Evolutionary conservation across 2,329 filamentous ascomycete genomes (phyloP), one percentile per base, ranked within the genome.

Genomic region (Ceratocystis variospora): DNA sequence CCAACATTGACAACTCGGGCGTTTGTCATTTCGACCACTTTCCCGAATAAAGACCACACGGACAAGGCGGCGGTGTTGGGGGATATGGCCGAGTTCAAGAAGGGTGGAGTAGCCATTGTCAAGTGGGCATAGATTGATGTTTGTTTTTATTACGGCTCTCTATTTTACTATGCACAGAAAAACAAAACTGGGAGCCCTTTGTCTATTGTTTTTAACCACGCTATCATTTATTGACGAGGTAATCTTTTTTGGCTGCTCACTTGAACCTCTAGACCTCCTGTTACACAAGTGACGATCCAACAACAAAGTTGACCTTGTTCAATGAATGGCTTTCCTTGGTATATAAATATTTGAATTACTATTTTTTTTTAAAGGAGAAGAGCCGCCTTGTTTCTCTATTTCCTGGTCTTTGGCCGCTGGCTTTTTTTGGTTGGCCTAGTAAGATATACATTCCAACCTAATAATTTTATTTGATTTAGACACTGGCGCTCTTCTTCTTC

Each of bases 1-100:
- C 74, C 84, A 0, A 10, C 61, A 19, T 80, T 80, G 5, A 77
- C 77, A 37, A 73, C 75, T 48, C 81, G 89, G n/a, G 71, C 80
- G 3, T 94, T 87, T 80, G 87, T 89, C 2, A 78, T 95, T 55
- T 88, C 87, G 69, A 94, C 89, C 0, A 93, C 89, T 0, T 94
- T 94, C 75, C 89, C 89, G 3, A 90, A 84, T 72, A 91, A 90
- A 76, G 87, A 93, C 65, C 82, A 93, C 69, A 85, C 81, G 1
- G 88, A 94, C 71, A 86, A 86, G 74, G 75, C 73, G 7, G 71
- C 82, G 63, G 78, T 81, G 0, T 73, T 87, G 33, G 81, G 82
- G 5, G 83, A 87, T 25, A 79, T 86, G 75, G 69, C 79, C 31
- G 85, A 87, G 73, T 86, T 87, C 72, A 87, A 83, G 77, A 82